These are phyloP conservation scores for Nannizziopsis barbatae DNA, from an alignment of 2,329 filamentous ascomycete species.

Conservation along the genomic window DNA sequence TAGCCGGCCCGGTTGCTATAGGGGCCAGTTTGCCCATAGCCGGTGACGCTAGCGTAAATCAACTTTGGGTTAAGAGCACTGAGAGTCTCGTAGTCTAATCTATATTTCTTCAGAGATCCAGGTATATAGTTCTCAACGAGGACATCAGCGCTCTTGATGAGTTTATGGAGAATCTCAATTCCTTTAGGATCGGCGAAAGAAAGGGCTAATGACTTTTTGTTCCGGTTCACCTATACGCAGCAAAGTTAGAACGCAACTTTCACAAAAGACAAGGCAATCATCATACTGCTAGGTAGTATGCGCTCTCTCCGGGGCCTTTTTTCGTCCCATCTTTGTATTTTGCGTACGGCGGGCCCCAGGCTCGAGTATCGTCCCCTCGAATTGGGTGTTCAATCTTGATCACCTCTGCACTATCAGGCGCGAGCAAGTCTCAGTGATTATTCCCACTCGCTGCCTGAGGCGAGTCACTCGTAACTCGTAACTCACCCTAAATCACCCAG, in stretches of 20 bases:
- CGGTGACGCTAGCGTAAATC: slow-evolving; percentile 93
- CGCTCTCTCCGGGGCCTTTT: slow-evolving; percentile 70
- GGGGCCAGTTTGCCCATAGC: slow-evolving; percentile 90
- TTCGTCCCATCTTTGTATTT: slow-evolving; percentile 52
- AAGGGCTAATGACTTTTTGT: slow-evolving; percentile 87
- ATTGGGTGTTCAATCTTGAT: slow-evolving; percentile 95
- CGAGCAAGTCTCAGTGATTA: slow-evolving; percentile 1
- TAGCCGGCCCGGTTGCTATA: slow-evolving; percentile 82
- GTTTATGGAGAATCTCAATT: slow-evolving; percentile 73
- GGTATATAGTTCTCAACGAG: slow-evolving; percentile 96
- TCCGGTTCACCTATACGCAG: slow-evolving; percentile 68
- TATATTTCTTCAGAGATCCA: slow-evolving; percentile 77
- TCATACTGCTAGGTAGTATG: slow-evolving; percentile 79
- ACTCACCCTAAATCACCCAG: slow-evolving; percentile 79
- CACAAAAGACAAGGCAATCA: background rate
- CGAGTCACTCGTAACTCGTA: slow-evolving; percentile 12
- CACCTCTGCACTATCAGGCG: slow-evolving; percentile 62
- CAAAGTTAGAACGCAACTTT: background rate
- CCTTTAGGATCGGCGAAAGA: slow-evolving; percentile 81
- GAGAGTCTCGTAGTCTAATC: slow-evolving; percentile 75
- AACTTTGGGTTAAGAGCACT: slow-evolving; percentile 70
- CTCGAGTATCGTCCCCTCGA: slow-evolving; percentile 83
- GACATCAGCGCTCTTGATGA: slow-evolving; percentile 77
- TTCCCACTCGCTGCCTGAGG: background rate
- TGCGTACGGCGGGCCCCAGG: slow-evolving; percentile 94